These are phyloP conservation scores for Zizania latifolia DNA, from an alignment of 176 grass and related monocot species.

Conservation along the genomic window DNA sequence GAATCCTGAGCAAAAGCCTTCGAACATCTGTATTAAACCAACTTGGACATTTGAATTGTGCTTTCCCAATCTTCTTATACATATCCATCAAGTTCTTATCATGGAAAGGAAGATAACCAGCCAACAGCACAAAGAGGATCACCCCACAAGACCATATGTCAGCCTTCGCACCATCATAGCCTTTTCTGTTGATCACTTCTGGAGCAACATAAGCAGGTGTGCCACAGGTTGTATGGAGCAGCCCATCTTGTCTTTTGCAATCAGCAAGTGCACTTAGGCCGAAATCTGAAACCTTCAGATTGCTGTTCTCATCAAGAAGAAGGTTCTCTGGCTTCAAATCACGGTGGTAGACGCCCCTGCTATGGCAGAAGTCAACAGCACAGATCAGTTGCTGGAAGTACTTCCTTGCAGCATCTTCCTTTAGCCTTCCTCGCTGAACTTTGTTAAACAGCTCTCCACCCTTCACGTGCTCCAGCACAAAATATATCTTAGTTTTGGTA, in stretches of 20 bases:
- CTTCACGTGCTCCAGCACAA: constrained; percentile 77
- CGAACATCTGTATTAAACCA: constrained; percentile 74
- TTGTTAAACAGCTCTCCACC: constrained; percentile 88
- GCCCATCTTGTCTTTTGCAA: constrained; percentile 56
- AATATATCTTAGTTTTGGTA: constrained; percentile 85
- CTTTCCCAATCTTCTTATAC: constrained; percentile 94
- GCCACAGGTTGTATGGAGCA: constrained; percentile 94
- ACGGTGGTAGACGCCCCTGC: constrained; percentile 84
- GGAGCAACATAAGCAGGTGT: constrained; percentile 97
- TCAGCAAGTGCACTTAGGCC: constrained; percentile 72
- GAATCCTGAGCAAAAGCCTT: constrained; percentile 66
- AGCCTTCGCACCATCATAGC: constrained; percentile 88
- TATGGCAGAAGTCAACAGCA: constrained; percentile 87
- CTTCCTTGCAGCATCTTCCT: constrained; percentile 77
- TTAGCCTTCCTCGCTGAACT: constrained; percentile 66
- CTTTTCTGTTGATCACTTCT: constrained; percentile 83
- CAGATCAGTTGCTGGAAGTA: constrained; percentile 90
- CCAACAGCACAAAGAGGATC: constrained; percentile 81
- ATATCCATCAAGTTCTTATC: constrained; percentile 91
- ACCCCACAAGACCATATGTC: constrained; percentile 99
- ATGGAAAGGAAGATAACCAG: constrained; percentile 87
- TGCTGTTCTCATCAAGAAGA: constrained; percentile 78
- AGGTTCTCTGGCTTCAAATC: constrained; percentile 94
- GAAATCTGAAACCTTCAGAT: constrained; percentile 87
- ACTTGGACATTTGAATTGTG: constrained; percentile 69